Base-by-base conservation (phyloP, 2,329 filamentous ascomycete species). In the Trichoderma sp. region DNA sequence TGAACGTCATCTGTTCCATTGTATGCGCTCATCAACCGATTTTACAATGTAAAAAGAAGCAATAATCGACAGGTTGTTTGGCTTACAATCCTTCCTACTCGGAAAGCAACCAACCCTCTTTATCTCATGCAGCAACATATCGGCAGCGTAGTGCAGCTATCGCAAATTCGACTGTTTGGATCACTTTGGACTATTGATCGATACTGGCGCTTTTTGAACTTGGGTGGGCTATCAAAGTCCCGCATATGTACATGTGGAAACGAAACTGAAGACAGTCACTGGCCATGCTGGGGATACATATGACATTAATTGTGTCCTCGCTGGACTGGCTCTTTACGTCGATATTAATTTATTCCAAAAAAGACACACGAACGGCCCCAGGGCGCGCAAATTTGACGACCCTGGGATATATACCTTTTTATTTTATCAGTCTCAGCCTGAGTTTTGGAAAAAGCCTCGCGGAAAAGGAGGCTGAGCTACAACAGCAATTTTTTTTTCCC, bases 271-370 rank as follows among this genome's bases (percentile, higher is more conserved):
- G 73, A 76, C 74, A 74, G 67, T 74, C 72, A 71, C 73, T 62
- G 71, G 37, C 73, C 70, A 76, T 80, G 79, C 40, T 82, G 79
- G 79, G 83, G 80, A 80, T 82, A 82, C 37, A 82, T 82, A 82
- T 79, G 81, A 82, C 83, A 84, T 84, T 80, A 80, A 79, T 19
- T 29, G 31, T 60, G 31, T 35, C 13, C 49, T 53, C 47, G 3
- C 14, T 55, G 19, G 57, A 31, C 29, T 24, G 43, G 13, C 56
- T 33, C 43, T 4, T 43, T 16, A 60, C 16, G 5, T 61, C 29
- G 35, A 47, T 55, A 19, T 21, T 40, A 14, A 59, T 37, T 19
- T 21, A 49, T 33, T 29, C n/a, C 27, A n/a, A 35, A 63, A 13
- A 58, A 52, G 16, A 16, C 29, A 27, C 40, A 49, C 14, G 31